Percentiles rank a stretch among this genome's conserved stretches.
phyloP scores from a whole-genome alignment of 176 grass and related monocot species.

The Musa beccarii region DNA sequence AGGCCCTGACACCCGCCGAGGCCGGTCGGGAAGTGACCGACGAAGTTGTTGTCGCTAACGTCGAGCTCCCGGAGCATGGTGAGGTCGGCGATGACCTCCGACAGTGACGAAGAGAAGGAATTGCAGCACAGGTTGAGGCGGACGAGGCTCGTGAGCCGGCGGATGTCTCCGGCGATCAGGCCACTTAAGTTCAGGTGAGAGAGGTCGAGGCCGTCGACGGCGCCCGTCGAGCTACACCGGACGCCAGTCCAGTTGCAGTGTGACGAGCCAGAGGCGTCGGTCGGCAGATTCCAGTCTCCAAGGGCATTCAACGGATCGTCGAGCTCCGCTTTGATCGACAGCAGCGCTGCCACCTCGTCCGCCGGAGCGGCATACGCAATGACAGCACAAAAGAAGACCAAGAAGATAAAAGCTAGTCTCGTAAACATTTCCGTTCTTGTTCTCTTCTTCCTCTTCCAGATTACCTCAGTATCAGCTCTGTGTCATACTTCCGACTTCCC shows the following conservation, averaged over 20 bases:
- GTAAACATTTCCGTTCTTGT: not conserved
- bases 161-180: slow-evolving; percentile 43
- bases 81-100: slow-evolving; percentile 34
- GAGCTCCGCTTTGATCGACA: slow-evolving; percentile 55
- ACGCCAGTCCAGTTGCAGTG: slow-evolving; percentile 76
- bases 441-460: not conserved
- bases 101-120: slow-evolving; percentile 45
- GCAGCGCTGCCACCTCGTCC: slow-evolving; percentile 40
- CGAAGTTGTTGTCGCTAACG: slow-evolving; percentile 86
- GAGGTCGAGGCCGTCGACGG: slow-evolving; percentile 63
- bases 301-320: slow-evolving; percentile 49
- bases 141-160: slow-evolving; percentile 41
- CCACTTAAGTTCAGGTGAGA: slow-evolving; percentile 73
- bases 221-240: slow-evolving; percentile 40
- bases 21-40: slow-evolving; percentile 53
- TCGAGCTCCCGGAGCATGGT: slow-evolving; percentile 48
- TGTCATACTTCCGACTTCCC: not conserved
- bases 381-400: slow-evolving; percentile 6
- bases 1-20: slow-evolving; percentile 40
- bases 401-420: not conserved
- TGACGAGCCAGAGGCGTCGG: not conserved
- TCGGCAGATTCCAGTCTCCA: slow-evolving; percentile 35
- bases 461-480: not conserved
- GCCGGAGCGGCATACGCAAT: slow-evolving; percentile 1
- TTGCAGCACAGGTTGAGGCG: slow-evolving; percentile 67